Base-by-base conservation (phyloP, 352 stramenopile genomes). In the Phytopythium kandeliae region DNA sequence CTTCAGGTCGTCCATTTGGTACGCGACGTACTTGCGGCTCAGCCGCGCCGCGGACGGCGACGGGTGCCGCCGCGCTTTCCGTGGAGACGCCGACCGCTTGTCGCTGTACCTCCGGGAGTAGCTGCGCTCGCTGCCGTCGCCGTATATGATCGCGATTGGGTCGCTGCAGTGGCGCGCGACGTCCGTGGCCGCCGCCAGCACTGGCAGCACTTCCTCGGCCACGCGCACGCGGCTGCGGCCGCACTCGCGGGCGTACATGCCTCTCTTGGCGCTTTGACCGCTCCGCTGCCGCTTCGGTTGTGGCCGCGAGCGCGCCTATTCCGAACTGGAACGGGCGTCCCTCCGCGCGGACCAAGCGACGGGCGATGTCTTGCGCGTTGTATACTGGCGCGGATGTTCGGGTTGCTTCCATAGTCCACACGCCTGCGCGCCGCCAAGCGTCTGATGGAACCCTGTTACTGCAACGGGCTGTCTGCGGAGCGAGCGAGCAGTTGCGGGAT, bases 1-100 rank as follows among this genome's bases (percentile, higher is more conserved):
- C 49, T 65, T 52, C 17, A 71, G 54, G 15, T 67, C 55, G 52
- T 68, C 67, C 10, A 71, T 62, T 25, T 62, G 48, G 38, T 74
- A 75, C 33, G 55, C 53, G 13, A 61, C 57, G 34, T 62, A 58
- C 50, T 80, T 67, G 51, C 61, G 59, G 13, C 43, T 47, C 36
- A 49, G 34, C 26, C 60, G 12, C 21, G 53, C 21, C 30, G 45
- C 31, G 12, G 43, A 48, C 26, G 53, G 37, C 48, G 48, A 25
- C 49, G 28, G 31, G 17, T 31, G 25, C 17, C 36, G 49, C 37
- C 37, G 36, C 25, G 26, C 19, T n/a, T 55, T 47, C 17, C 36
- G 36, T 4, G 36, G 36, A 17, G 17, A 28, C 5, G 48, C 7
- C 13, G 36, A 7, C 8, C 36, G 30, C 22, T 22, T 21, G 25